Evolutionary conservation across 2,329 filamentous ascomycete species (phyloP), one percentile per base, ranked within the genome.

Genomic region (Colletotrichum tropicale): DNA sequence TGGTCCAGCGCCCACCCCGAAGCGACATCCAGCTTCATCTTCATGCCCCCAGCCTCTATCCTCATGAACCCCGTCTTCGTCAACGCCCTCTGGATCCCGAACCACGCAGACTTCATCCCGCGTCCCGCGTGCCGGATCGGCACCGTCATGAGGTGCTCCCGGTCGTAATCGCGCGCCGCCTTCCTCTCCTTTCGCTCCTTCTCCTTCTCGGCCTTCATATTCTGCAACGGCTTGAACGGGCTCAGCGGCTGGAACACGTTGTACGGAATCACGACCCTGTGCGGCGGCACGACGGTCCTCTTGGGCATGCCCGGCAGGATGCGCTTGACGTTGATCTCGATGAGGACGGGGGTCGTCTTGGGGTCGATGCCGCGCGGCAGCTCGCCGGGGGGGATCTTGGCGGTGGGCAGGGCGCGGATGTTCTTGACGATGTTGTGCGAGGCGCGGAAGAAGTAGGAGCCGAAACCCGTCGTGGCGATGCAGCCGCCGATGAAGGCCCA

Each of bases 1-100:
- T 89, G 86, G 55, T 93, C 91, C 65, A 92, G 85, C 26, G 89
- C 89, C 85, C 90, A 92, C 1, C 90, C 91, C 52, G 87, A 87
- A 4, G 85, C 86, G 18, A 92, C 85, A 78, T 93, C 91, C 26
- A 93, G 81, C 84, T 92, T 93, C 81, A 90, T 92, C 68, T 83
- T 82, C 38, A 84, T 81, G 21, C 85, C 87, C 13, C 88, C 84
- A 16, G 91, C 83, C 67, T 81, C 82, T 66, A 93, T 84, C 71
- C 86, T 85, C 52, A 88, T 85, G 76, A 91, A 92, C 0, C 91
- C 91, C 72, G 90, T 89, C 70, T 90, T 87, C 18, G 88, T 89
- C 81, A 91, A 86, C 3, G 89, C 87, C 64, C 89, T 85, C 74
- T 84, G 85, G 26, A 91, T 83, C 9, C 87, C 88, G 8, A 79